These are phyloP conservation scores for Aspergillus bridgeri DNA, from an alignment of 495 filamentous ascomycete genomes.

Conservation along the genomic window DNA sequence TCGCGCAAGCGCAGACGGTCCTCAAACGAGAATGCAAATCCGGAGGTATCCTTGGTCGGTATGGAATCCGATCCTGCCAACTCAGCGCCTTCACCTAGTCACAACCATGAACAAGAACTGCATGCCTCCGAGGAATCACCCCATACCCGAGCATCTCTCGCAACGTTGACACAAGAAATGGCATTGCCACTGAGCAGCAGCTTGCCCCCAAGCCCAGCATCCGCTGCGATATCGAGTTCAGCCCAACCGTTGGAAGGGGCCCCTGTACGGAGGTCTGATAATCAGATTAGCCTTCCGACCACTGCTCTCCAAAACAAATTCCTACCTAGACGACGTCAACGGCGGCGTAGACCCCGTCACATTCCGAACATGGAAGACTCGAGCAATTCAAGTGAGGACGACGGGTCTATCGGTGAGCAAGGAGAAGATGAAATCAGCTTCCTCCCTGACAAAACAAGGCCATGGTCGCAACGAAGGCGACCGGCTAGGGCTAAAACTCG, in stretches of 20 bases:
- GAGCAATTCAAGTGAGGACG: constrained; percentile 36
- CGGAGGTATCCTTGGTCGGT: constrained; percentile 20
- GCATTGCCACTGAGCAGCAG: constrained; percentile 51
- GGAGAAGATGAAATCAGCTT: constrained; percentile 43
- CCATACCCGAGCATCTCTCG: constrained; percentile 22
- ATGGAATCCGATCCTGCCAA: constrained; percentile 19
- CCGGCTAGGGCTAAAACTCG: constrained; percentile 17
- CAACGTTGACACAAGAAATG: constrained; percentile 48
- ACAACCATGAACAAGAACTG: neutral
- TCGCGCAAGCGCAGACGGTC: constrained; percentile 40
- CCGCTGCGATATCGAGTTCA: constrained; percentile 16
- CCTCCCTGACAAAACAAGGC: constrained; percentile 25
- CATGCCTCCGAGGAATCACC: constrained; percentile 10
- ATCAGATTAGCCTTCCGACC: constrained; percentile 41
- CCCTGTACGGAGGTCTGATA: constrained; percentile 21
- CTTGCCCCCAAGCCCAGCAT: constrained; percentile 19
- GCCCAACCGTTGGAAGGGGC: constrained; percentile 24
- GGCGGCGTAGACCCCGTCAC: constrained; percentile 21
- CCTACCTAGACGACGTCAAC: constrained; percentile 42
- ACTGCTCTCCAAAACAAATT: constrained; percentile 45
- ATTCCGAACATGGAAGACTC: constrained; percentile 19
- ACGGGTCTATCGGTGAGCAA: constrained; percentile 24
- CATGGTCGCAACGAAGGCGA: constrained; percentile 10
- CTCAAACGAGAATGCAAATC: constrained; percentile 20
- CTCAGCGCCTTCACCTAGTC: constrained; percentile 12